Evolutionary conservation across 2,329 filamentous ascomycete genomes (phyloP).

Genomic region (Exophiala sp.): DNA sequence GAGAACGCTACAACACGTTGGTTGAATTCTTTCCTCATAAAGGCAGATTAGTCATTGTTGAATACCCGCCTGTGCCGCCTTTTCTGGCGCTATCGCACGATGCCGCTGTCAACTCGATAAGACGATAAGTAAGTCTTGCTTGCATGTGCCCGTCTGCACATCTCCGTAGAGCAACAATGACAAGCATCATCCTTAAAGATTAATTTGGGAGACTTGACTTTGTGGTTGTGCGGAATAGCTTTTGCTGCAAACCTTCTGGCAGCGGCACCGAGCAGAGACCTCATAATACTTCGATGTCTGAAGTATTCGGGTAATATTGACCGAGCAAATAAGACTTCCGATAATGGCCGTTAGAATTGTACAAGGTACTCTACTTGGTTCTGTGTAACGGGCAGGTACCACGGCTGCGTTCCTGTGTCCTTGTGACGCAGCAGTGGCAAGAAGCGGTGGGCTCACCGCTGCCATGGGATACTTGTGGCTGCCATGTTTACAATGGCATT

Average conservation of each 20-base stretch:
- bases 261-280: too few relatives aligned
- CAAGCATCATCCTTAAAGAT: neutral
- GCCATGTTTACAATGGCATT: constrained; percentile 11
- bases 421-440: constrained; percentile 5
- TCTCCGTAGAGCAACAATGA: neutral
- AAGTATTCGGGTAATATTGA: too few relatives aligned
- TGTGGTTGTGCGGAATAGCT: neutral
- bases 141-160: neutral
- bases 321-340: too few relatives aligned
- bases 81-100: neutral
- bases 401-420: constrained; percentile 2
- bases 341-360: too few relatives aligned
- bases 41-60: neutral
- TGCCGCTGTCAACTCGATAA: neutral
- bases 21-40: neutral
- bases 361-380: neutral
- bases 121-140: neutral
- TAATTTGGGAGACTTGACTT: neutral
- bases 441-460: constrained; percentile 24
- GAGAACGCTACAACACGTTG: neutral
- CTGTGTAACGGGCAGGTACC: constrained; percentile 9
- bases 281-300: too few relatives aligned
- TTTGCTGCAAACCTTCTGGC: too few relatives aligned
- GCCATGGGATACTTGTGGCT: constrained; percentile 7
- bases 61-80: neutral